phyloP scores from a whole-genome alignment of 495 filamentous ascomycete species.

The Xeromyces bisporus region DNA sequence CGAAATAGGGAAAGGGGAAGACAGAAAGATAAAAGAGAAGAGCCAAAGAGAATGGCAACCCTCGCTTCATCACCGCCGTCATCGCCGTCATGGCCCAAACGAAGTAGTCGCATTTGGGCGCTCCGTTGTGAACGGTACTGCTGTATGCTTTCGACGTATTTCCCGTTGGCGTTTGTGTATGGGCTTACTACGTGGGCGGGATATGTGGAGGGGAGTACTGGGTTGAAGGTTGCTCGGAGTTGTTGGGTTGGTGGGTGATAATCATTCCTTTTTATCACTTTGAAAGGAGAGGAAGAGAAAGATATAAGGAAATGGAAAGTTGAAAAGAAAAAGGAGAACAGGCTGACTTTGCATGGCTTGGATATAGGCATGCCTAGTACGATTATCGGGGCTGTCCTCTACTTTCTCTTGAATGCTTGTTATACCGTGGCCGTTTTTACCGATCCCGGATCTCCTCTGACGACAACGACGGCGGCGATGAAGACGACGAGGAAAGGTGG shows the following conservation, averaged over 20 bases:
- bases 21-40: too few relatives aligned
- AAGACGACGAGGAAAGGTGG: conserved; percentile 13
- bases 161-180: conserved; percentile 82
- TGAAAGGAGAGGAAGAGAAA: background rate
- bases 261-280: background rate
- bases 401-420: conserved; percentile 63
- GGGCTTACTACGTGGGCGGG: conserved; percentile 76
- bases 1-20: too few relatives aligned
- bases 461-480: conserved; percentile 24
- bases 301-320: background rate
- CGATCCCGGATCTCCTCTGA: conserved; percentile 56
- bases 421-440: conserved; percentile 91
- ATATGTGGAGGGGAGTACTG: conserved; percentile 68
- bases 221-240: conserved; percentile 37
- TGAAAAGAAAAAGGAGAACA: conserved; percentile 3
- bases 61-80: conserved; percentile 25
- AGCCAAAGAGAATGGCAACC: conserved; percentile 30
- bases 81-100: conserved; percentile 33
- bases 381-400: conserved; percentile 51
- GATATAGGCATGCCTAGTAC: conserved; percentile 26
- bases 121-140: conserved; percentile 69
- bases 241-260: conserved; percentile 52
- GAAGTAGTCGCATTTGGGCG: conserved; percentile 42
- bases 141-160: conserved; percentile 63
- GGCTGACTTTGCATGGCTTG: background rate